Conservation (phyloP, 352 stramenopile species). For the Globisporangium perplexum region DNA sequence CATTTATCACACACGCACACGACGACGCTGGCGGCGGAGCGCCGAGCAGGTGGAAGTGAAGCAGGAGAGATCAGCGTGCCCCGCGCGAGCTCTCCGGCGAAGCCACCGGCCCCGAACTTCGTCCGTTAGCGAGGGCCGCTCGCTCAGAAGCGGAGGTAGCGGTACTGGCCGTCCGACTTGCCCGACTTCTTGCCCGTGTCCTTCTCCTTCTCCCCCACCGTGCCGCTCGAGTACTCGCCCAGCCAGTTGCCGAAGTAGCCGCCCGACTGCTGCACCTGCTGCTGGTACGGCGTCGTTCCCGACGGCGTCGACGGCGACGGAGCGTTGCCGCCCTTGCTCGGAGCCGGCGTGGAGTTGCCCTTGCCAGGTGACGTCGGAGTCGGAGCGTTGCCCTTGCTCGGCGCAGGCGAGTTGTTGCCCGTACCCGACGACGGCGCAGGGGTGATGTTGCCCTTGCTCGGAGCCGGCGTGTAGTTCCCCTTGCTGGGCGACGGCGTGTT, state of each 20-base stretch:
- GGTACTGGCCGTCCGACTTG: conserved; percentile 12
- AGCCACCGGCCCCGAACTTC: conserved; percentile 9
- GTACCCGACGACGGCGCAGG: background rate
- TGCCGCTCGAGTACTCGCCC: conserved; percentile 8
- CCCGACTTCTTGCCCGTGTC: conserved; percentile 2
- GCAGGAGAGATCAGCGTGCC: too few species aligned
- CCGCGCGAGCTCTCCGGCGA: background rate
- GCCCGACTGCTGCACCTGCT: conserved; percentile 7
- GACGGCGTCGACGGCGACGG: background rate
- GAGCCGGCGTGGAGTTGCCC: background rate
- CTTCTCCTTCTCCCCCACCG: conserved; percentile 7
- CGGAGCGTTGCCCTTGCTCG: background rate
- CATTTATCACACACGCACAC: background rate
- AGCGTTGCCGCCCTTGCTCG: background rate
- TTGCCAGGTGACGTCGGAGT: conserved; percentile 3
- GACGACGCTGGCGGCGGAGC: background rate
- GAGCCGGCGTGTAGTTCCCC: background rate
- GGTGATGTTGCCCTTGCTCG: background rate
- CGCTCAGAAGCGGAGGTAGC: conserved; percentile 11
- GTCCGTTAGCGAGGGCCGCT: conserved; percentile 9
- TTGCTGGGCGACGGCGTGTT: background rate
- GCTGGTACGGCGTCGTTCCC: conserved; percentile 5
- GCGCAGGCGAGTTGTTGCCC: background rate
- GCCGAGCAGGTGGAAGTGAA: background rate
- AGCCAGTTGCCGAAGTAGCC: conserved; percentile 14